Percentiles rank a stretch among this genome's conserved stretches.
Conservation (phyloP, 1,284 basidiomycete genomes). For the Exobasidium cylindrosporum region DNA sequence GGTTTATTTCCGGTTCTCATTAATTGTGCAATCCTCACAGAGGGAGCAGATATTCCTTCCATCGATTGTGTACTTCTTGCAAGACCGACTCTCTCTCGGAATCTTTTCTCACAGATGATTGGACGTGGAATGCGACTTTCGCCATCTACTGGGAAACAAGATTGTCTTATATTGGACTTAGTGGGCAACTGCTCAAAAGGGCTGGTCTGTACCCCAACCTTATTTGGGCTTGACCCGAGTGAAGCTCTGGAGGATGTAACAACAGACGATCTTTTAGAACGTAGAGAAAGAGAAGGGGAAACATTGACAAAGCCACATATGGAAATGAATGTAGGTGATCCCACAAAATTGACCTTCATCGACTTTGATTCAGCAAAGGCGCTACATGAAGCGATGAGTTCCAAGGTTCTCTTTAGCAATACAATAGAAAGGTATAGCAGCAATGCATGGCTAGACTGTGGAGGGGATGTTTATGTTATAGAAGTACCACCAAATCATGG, state of each 20-base stretch:
- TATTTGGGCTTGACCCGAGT: slow-evolving; percentile 78
- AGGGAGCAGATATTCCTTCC: slow-evolving; percentile 50
- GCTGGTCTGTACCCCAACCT: slow-evolving; percentile 74
- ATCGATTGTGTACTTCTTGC: slow-evolving; percentile 85
- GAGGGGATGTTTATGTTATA: slow-evolving; percentile 70
- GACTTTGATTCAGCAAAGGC: slow-evolving; percentile 77
- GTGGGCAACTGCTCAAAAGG: slow-evolving; percentile 75
- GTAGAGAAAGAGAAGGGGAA: slow-evolving; percentile 1
- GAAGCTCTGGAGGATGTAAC: slow-evolving; percentile 2
- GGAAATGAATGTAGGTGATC: slow-evolving; percentile 20
- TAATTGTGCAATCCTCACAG: slow-evolving; percentile 79
- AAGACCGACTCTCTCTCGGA: slow-evolving; percentile 74
- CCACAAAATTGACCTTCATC: slow-evolving; percentile 67
- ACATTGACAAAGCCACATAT: neutral
- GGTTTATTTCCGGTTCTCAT: slow-evolving; percentile 80
- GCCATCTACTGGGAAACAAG: slow-evolving; percentile 72
- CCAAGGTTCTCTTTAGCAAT: slow-evolving; percentile 58
- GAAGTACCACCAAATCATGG: slow-evolving; percentile 71
- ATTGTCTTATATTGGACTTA: slow-evolving; percentile 88
- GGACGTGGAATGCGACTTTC: slow-evolving; percentile 87
- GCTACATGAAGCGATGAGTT: slow-evolving; percentile 58
- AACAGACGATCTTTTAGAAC: neutral
- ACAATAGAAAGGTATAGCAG: slow-evolving; percentile 62
- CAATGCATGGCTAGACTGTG: slow-evolving; percentile 79
- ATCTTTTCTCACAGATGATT: slow-evolving; percentile 92